Evolutionary conservation across 495 filamentous ascomycete species (phyloP).

Genomic region (Staphylotrichum tortipilum): DNA sequence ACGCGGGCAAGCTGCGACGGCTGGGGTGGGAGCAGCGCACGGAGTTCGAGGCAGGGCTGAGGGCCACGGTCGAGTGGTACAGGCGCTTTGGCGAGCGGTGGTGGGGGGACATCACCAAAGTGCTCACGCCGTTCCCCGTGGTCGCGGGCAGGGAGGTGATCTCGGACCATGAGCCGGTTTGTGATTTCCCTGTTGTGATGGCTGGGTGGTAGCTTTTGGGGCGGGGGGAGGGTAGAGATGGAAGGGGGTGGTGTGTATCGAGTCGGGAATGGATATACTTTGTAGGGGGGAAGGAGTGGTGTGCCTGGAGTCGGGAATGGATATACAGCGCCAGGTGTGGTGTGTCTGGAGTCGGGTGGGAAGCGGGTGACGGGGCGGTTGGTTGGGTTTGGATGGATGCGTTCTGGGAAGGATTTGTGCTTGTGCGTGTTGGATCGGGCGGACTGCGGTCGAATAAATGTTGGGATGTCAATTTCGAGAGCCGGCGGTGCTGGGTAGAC

Average conservation of each 20-base stretch:
- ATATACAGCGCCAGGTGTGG: too few relatives aligned
- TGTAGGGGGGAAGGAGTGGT: too few relatives aligned
- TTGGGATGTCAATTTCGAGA: too few relatives aligned
- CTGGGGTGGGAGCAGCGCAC: slow-evolving; percentile 63
- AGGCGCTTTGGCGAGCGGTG: slow-evolving; percentile 49
- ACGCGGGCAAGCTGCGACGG: slow-evolving; percentile 52
- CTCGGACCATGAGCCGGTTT: slow-evolving; percentile 40
- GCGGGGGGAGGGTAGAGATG: background rate
- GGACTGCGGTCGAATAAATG: too few relatives aligned
- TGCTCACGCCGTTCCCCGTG: slow-evolving; percentile 50
- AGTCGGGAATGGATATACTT: background rate
- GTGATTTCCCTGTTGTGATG: slow-evolving; percentile 31
- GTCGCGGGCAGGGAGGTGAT: slow-evolving; percentile 43
- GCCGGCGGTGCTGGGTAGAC: too few relatives aligned
- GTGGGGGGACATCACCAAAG: slow-evolving; percentile 67
- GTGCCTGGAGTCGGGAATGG: too few relatives aligned
- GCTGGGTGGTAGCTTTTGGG: background rate
- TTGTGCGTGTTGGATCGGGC: too few relatives aligned
- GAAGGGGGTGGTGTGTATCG: background rate
- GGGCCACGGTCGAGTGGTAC: slow-evolving; percentile 65
- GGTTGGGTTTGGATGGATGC: too few relatives aligned
- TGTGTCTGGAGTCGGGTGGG: too few relatives aligned
- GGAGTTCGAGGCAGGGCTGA: slow-evolving; percentile 52
- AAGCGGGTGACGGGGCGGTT: too few relatives aligned
- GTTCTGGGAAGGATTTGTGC: too few relatives aligned